phyloP scores from a whole-genome alignment of 768 basidiomycete genomes.

The Kondoa malvinella region DNA sequence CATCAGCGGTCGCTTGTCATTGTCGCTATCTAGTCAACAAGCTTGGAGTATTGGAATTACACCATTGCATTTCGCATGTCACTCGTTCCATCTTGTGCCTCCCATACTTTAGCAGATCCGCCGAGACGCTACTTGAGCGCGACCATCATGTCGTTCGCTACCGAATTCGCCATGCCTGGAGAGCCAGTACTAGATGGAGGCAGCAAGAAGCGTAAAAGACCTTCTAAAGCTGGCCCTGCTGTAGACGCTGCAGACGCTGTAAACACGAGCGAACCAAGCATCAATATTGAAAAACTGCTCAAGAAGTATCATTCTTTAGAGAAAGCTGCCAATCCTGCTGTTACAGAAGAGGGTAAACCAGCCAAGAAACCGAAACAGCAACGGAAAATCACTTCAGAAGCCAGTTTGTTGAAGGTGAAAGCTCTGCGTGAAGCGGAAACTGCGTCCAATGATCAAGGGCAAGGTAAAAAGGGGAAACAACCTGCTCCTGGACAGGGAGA shows the following conservation, averaged over 20 bases:
- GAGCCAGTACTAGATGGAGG: not conserved
- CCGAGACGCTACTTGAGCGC: too few relatives aligned
- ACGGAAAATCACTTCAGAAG: conserved; percentile 6
- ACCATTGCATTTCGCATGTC: too few relatives aligned
- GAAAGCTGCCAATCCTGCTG: not conserved
- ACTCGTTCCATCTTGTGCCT: too few relatives aligned
- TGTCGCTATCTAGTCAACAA: too few relatives aligned
- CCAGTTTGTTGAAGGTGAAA: not conserved
- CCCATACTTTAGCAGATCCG: too few relatives aligned
- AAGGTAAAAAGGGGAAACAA: not conserved
- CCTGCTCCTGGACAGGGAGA: conserved; percentile 6
- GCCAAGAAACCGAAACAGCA: not conserved
- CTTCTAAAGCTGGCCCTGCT: not conserved
- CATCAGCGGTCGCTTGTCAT: too few relatives aligned
- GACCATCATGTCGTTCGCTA: not conserved
- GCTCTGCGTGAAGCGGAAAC: conserved; percentile 5
- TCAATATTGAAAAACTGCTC: conserved; percentile 16
- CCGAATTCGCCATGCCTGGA: not conserved
- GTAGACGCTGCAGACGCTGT: not conserved
- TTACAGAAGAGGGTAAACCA: not conserved
- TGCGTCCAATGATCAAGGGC: not conserved
- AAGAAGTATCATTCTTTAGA: conserved; percentile 4
- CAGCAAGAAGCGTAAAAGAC: not conserved
- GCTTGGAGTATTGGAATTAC: too few relatives aligned
- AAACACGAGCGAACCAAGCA: not conserved